phyloP scores from a whole-genome alignment of 306 rosid genomes.

The Sesbania bispinosa region DNA sequence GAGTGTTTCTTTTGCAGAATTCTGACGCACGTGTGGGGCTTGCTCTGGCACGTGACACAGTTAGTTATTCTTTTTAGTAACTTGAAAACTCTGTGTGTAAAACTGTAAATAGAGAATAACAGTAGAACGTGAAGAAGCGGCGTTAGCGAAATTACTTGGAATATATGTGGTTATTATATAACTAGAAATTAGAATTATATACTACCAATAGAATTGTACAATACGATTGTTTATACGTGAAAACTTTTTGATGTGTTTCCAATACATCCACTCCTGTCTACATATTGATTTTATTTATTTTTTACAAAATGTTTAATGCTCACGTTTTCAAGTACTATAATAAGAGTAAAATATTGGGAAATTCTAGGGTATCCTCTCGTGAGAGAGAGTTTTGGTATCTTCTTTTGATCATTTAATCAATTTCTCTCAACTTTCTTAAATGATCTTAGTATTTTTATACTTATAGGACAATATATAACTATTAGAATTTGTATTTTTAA shows the following conservation, averaged over 20 bases:
- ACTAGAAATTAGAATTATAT: background rate
- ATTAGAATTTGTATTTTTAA: too few relatives aligned
- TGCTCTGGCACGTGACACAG: conserved; percentile 26
- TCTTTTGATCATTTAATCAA: too few relatives aligned
- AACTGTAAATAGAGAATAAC: conserved; percentile 48
- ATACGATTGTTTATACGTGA: conserved; percentile 19
- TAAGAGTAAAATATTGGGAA: too few relatives aligned
- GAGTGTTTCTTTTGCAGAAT: conserved; percentile 36
- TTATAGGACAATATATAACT: too few relatives aligned
- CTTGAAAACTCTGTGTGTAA: background rate
- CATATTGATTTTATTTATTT: background rate
- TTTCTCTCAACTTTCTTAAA: too few relatives aligned
- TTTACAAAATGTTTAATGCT: background rate
- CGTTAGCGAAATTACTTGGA: conserved; percentile 13
- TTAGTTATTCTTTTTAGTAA: background rate
- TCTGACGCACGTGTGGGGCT: conserved; percentile 39
- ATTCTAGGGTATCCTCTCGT: too few relatives aligned
- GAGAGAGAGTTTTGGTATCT: too few relatives aligned
- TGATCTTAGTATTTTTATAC: too few relatives aligned
- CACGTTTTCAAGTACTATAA: background rate
- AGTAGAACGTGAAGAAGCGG: conserved; percentile 25
- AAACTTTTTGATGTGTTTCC: conserved; percentile 8
- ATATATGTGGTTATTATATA: background rate
- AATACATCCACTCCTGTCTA: background rate
- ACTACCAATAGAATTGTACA: conserved; percentile 21